Conservation (phyloP, 805 yeast species). For the Kodamaea kaohsiungensis region DNA sequence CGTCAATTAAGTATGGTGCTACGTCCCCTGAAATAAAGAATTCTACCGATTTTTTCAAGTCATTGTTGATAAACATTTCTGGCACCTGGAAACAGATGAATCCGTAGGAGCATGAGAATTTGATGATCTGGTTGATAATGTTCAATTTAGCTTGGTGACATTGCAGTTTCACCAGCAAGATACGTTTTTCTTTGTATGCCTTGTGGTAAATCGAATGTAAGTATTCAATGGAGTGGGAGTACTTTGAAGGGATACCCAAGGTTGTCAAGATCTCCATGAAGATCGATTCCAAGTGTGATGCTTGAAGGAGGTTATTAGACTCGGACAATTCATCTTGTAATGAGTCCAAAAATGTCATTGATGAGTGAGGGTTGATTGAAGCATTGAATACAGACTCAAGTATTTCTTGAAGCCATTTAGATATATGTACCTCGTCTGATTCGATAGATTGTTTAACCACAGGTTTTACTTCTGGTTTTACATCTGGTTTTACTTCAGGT, state of each 20-base stretch:
- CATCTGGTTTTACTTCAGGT: neutral
- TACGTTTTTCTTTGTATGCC: slow-evolving; percentile 43
- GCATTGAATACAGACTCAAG: slow-evolving; percentile 39
- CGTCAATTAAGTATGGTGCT: slow-evolving; percentile 51
- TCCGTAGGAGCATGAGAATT: slow-evolving; percentile 60
- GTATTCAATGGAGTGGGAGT: slow-evolving; percentile 46
- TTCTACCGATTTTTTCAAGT: slow-evolving; percentile 29
- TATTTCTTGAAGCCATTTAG: slow-evolving; percentile 43
- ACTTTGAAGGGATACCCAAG: slow-evolving; percentile 41
- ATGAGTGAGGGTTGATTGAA: slow-evolving; percentile 23
- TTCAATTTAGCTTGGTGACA: slow-evolving; percentile 35
- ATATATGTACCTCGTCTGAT: slow-evolving; percentile 23
- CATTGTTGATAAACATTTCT: slow-evolving; percentile 53
- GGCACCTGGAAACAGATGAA: slow-evolving; percentile 68
- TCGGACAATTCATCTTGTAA: slow-evolving; percentile 23
- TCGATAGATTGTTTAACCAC: neutral
- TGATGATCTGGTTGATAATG: slow-evolving; percentile 49
- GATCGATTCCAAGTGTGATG: slow-evolving; percentile 47
- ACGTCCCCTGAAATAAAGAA: slow-evolving; percentile 25
- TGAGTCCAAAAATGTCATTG: slow-evolving; percentile 24
- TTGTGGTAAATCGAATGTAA: slow-evolving; percentile 46
- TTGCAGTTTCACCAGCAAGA: slow-evolving; percentile 43
- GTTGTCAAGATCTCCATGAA: slow-evolving; percentile 60
- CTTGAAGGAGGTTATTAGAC: slow-evolving; percentile 5
- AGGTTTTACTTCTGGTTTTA: slow-evolving; percentile 3